Conservation (phyloP, 2,329 filamentous ascomycete species). For the Drechslerella dactyloides region DNA sequence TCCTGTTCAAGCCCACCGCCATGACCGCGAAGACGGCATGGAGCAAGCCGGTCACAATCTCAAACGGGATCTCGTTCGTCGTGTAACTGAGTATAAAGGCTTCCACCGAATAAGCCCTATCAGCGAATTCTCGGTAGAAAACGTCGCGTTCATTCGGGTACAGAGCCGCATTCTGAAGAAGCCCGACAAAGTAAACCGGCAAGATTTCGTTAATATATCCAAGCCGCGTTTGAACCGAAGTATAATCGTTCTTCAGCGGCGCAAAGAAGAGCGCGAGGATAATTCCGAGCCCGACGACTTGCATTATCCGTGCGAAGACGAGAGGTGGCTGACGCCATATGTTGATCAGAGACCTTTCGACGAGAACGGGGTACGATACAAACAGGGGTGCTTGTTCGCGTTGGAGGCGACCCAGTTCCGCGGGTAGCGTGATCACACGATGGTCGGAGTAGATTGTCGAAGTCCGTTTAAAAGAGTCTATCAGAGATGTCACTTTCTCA, state of each 20-base stretch:
- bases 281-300: conserved; percentile 69
- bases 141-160: conserved; percentile 76
- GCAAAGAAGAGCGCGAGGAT: conserved; percentile 74
- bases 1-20: conserved; percentile 70
- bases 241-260: conserved; percentile 72
- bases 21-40: conserved; percentile 71
- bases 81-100: conserved; percentile 75
- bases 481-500: conserved; percentile 67
- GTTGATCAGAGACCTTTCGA: conserved; percentile 73
- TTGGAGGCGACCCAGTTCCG: conserved; percentile 73
- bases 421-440: conserved; percentile 67
- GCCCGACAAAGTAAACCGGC: conserved; percentile 75
- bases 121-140: conserved; percentile 77
- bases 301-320: conserved; percentile 70
- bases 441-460: conserved; percentile 50
- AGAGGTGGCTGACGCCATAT: conserved; percentile 70
- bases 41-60: conserved; percentile 69
- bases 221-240: conserved; percentile 73
- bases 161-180: conserved; percentile 78
- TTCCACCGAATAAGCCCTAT: conserved; percentile 73
- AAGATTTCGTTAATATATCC: conserved; percentile 76
- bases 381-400: conserved; percentile 69
- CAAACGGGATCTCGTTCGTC: conserved; percentile 73
- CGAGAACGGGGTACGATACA: conserved; percentile 70
- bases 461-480: conserved; percentile 58